phyloP scores from a whole-genome alignment of 176 grass and related monocot species.

The Pontederia paniculata region DNA sequence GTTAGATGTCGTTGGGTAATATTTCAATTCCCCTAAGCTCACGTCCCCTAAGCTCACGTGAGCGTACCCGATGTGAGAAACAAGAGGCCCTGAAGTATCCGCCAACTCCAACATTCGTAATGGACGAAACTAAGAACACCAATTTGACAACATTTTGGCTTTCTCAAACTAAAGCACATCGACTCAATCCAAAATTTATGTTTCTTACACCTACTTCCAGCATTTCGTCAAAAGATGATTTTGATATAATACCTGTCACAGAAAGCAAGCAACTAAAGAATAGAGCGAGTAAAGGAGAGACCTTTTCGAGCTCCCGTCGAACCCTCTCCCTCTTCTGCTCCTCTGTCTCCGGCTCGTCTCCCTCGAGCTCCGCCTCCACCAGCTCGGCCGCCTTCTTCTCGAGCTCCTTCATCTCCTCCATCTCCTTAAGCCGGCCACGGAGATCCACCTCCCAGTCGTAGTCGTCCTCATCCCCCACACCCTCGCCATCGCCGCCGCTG shows the following conservation, averaged over 20 bases:
- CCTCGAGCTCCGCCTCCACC: constrained; percentile 41
- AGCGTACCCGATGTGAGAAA: no score
- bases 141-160: no score
- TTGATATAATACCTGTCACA: not conserved
- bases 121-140: no score
- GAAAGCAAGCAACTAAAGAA: not conserved
- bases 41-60: no score
- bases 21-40: no score
- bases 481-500: constrained; percentile 16
- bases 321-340: constrained; percentile 92
- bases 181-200: no score
- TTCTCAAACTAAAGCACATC: no score
- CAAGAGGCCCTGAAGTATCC: no score
- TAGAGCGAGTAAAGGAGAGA: constrained; percentile 10
- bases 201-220: not conserved
- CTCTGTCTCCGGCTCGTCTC: constrained; percentile 48
- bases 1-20: no score
- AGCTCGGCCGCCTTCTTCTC: constrained; percentile 76
- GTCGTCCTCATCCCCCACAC: not conserved
- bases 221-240: not conserved
- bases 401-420: constrained; percentile 92
- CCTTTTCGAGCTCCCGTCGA: constrained; percentile 87
- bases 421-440: constrained; percentile 48
- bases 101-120: no score
- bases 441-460: constrained; percentile 52